These are phyloP conservation scores for Podospora conica DNA, from an alignment of 495 filamentous ascomycete species.

Conservation along the genomic window DNA sequence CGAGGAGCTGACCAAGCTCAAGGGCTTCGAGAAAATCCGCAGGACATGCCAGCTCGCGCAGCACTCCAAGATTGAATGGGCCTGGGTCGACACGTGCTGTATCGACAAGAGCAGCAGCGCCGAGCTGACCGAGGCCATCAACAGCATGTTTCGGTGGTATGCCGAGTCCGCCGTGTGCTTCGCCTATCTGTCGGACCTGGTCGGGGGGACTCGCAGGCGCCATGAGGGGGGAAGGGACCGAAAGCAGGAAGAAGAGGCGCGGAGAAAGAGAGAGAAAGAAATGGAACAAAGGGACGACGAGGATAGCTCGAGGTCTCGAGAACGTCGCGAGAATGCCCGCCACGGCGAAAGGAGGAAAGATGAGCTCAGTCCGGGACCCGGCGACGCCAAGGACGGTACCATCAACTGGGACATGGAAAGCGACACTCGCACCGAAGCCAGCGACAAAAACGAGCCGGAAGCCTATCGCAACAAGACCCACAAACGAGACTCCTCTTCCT, in stretches of 20 bases:
- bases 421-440: neutral
- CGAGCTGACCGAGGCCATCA: conserved; percentile 41
- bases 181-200: conserved; percentile 27
- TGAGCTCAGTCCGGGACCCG: neutral
- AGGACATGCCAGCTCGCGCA: conserved; percentile 29
- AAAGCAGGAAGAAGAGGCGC: neutral
- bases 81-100: conserved; percentile 44
- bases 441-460: neutral
- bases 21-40: conserved; percentile 32
- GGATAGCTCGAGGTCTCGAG: neutral
- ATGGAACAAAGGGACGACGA: neutral
- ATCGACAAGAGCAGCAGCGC: conserved; percentile 43
- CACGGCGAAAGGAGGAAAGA: neutral
- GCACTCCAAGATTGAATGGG: conserved; percentile 25
- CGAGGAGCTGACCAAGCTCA: conserved; percentile 6
- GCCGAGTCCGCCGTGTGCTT: conserved; percentile 27
- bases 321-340: neutral
- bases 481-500: neutral
- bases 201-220: neutral
- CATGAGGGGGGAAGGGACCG: neutral
- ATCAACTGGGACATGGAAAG: neutral
- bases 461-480: neutral
- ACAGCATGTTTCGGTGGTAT: conserved; percentile 45
- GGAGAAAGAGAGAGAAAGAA: neutral
- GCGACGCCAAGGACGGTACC: neutral